Percentiles rank a stretch among this genome's conserved stretches.
These are phyloP conservation scores for Nitzschia palea DNA, from an alignment of 108 stramenopile species.

Conservation along the genomic window DNA sequence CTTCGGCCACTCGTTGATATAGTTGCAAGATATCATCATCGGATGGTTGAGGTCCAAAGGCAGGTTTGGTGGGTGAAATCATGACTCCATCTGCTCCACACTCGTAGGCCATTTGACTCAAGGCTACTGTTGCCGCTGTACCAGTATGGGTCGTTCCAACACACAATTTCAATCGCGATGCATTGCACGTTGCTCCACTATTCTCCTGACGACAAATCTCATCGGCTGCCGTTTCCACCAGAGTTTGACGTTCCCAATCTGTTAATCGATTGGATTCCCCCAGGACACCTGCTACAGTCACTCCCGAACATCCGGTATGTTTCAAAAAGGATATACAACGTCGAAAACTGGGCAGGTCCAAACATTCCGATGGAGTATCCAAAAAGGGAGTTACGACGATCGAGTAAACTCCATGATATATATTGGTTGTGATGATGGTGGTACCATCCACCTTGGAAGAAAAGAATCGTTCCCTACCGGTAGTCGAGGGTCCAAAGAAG, in stretches of 20 bases:
- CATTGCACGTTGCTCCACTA: not conserved
- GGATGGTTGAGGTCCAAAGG: not conserved
- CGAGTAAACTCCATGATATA: conserved; percentile 3
- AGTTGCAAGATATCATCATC: conserved; percentile 1
- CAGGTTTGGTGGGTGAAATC: conserved; percentile 1
- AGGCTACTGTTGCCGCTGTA: conserved; percentile 6
- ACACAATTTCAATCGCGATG: not conserved
- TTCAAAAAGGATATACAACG: conserved; percentile 5
- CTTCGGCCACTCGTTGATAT: not conserved
- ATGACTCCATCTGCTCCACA: conserved; percentile 11
- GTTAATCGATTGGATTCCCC: conserved; percentile 15
- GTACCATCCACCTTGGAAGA: no score
- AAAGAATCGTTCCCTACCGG: no score
- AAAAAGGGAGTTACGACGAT: conserved; percentile 6
- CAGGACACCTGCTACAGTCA: conserved; percentile 7
- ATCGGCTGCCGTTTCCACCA: not conserved
- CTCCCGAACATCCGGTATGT: not conserved
- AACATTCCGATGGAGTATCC: not conserved
- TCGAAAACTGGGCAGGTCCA: conserved; percentile 7
- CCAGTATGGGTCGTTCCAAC: conserved; percentile 12
- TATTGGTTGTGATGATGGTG: no score
- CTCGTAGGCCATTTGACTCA: conserved; percentile 16
- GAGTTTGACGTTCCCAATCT: conserved; percentile 1
- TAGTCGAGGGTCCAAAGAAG: no score
- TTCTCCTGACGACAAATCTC: conserved; percentile 1